Conservation (phyloP, 2,329 filamentous ascomycete species). For the Aspergillus fructus region DNA sequence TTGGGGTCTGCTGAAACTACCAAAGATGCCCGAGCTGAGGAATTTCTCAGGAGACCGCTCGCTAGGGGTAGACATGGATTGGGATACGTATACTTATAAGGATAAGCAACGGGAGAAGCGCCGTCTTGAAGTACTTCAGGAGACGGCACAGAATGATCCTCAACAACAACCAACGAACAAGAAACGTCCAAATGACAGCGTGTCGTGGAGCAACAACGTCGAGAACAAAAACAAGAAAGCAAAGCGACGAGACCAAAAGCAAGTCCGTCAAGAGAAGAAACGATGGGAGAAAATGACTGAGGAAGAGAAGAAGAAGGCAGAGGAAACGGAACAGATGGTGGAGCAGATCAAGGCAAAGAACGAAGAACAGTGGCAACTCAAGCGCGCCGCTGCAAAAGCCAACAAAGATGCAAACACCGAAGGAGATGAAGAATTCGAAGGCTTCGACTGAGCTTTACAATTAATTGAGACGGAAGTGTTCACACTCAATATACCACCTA, state of each 20-base stretch:
- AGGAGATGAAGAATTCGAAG: conserved; percentile 53
- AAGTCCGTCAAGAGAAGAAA: conserved; percentile 64
- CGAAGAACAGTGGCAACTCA: conserved; percentile 26
- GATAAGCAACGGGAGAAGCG: conserved; percentile 70
- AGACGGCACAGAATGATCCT: conserved; percentile 41
- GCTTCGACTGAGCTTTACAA: conserved; percentile 48
- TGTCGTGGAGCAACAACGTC: conserved; percentile 70
- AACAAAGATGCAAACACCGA: conserved; percentile 11
- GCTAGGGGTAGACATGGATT: conserved; percentile 58
- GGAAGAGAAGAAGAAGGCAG: conserved; percentile 63
- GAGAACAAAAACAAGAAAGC: conserved; percentile 65
- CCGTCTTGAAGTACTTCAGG: conserved; percentile 57
- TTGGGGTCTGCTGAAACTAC: conserved; percentile 84
- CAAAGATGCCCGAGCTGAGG: conserved; percentile 89
- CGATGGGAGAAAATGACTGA: conserved; percentile 66
- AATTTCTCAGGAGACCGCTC: conserved; percentile 68
- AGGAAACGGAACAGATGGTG: conserved; percentile 64
- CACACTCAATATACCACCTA: not conserved
- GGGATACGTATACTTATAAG: conserved; percentile 68
- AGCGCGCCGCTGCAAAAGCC: conserved; percentile 19
- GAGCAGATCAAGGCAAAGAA: conserved; percentile 63
- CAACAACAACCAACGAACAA: conserved; percentile 38
- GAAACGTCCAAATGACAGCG: conserved; percentile 61
- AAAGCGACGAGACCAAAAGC: conserved; percentile 64
- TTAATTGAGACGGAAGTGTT: not conserved